These are phyloP conservation scores for Kondoa subrosea DNA, from an alignment of 768 basidiomycete genomes.

Conservation along the genomic window DNA sequence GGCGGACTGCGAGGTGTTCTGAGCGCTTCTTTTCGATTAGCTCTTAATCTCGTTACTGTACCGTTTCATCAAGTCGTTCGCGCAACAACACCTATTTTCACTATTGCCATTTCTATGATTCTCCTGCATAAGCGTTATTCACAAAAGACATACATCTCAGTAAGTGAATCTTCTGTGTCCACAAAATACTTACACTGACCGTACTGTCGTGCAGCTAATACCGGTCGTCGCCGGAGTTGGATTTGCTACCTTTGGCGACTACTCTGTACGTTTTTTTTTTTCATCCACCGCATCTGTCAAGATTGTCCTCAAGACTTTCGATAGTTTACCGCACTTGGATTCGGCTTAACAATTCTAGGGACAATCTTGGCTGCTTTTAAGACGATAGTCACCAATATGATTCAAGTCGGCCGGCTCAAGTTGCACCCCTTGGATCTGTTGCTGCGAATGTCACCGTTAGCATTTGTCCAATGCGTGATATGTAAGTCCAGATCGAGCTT, in stretches of 20 bases:
- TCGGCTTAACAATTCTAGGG: constrained; percentile 73
- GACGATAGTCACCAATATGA: constrained; percentile 71
- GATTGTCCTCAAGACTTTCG: constrained; percentile 49
- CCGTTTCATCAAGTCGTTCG: constrained; percentile 93
- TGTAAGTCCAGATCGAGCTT: too few species aligned
- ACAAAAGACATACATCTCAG: constrained; percentile 46
- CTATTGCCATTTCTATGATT: constrained; percentile 56
- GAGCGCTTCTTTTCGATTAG: neutral
- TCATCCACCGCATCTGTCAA: constrained; percentile 34
- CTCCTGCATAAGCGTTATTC: constrained; percentile 50
- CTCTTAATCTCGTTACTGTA: constrained; percentile 27
- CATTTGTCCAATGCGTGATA: constrained; percentile 67
- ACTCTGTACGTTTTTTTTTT: neutral
- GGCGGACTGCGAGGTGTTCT: neutral
- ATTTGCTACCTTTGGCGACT: constrained; percentile 48
- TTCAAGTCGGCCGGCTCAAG: constrained; percentile 35
- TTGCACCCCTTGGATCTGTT: constrained; percentile 71
- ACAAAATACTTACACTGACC: neutral
- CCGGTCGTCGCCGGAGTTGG: constrained; percentile 82
- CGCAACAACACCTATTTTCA: constrained; percentile 81
- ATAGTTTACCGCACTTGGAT: constrained; percentile 57
- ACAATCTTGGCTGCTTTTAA: constrained; percentile 84
- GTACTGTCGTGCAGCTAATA: constrained; percentile 35
- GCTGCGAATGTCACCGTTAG: constrained; percentile 76
- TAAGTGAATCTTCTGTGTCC: neutral